Evolutionary conservation across 2,329 filamentous ascomycete genomes (phyloP), one percentile per base, ranked within the genome.

Genomic region (Ramularia endophylla): DNA sequence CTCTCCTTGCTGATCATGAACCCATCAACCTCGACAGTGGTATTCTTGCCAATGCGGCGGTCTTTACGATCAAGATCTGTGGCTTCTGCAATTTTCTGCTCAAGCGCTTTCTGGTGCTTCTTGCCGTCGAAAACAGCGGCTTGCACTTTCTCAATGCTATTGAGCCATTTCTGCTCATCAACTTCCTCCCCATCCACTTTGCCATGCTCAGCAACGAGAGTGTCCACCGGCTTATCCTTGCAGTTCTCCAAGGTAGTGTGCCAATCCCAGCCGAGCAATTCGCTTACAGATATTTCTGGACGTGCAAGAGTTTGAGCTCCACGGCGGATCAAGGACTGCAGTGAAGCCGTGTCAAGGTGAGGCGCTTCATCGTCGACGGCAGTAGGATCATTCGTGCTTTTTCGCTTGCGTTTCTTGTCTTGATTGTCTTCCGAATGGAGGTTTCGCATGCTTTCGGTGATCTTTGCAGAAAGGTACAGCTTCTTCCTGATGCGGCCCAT

Each of bases 251-350:
- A 59, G 44, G 72, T 74, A 0, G 71, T 75, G 1, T 70, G 62
- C 56, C 73, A 72, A 42, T 77, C 69, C 75, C 76, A 80, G n/a
- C 62, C 66, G 0, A 78, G 55, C 71, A 80, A 77, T 40, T 78
- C 72, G 4, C 67, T 70, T 3, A 74, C 66, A 43, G 78, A 68
- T 22, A 78, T 68, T 42, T 75, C 68, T 0, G 72, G 68, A 46
- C 70, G 63, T 7, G 72, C 67, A 8, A 78, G 60, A 5, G 72
- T 74, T 40, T 74, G 72, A 7, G 74, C 70, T 29, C 75, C 74
- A 20, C 73, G 68, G 13, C 75, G 70, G 25, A 78, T 64, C 12
- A 79, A 59, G 2, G 69, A 68, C 65, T 75, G 77, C 2, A 78
- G 62, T 41, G 77, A 69, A 2, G 63, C 65, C 0, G 70, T 73